These are phyloP conservation scores for Rutstroemia sp. DNA, from an alignment of 2,329 filamentous ascomycete species.

Conservation along the genomic window DNA sequence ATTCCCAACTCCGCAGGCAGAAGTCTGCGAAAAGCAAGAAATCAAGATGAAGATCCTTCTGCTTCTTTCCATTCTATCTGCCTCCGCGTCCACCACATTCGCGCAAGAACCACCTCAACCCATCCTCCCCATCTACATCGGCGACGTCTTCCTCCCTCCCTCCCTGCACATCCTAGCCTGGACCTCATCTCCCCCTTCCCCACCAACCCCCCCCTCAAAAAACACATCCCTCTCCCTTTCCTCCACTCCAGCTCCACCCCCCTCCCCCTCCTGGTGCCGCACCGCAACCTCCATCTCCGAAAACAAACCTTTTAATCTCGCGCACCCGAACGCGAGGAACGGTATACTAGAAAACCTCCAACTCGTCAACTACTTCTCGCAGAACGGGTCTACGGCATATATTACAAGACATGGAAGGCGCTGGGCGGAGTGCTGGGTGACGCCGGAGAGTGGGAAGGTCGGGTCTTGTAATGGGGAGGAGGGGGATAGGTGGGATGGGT, in stretches of 20 bases:
- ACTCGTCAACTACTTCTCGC: constrained; percentile 21
- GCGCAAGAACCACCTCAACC: constrained; percentile 8
- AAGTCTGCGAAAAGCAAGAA: no score
- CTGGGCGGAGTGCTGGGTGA: constrained; percentile 23
- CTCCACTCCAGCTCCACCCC: background rate
- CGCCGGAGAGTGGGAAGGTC: constrained; percentile 21
- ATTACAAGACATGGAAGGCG: constrained; percentile 18
- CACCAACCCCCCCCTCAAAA: background rate
- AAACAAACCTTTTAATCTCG: constrained; percentile 14
- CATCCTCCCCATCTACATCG: constrained; percentile 23
- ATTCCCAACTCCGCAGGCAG: no score
- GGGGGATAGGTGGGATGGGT: constrained; percentile 19
- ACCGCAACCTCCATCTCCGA: constrained; percentile 15
- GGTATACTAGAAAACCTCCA: constrained; percentile 14
- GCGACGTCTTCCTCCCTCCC: constrained; percentile 25
- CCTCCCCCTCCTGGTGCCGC: constrained; percentile 22
- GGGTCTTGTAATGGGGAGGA: constrained; percentile 17
- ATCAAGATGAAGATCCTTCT: background rate
- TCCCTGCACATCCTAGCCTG: constrained; percentile 25
- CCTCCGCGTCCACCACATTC: background rate
- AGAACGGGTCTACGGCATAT: constrained; percentile 12
- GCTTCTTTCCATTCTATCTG: constrained; percentile 5
- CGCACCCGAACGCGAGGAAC: constrained; percentile 4
- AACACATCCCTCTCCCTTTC: background rate
- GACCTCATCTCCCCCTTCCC: constrained; percentile 10